Percentiles rank a stretch among this genome's conserved stretches.
phyloP scores from a whole-genome alignment of 2,329 filamentous ascomycete genomes.

The Trichoderma semiorbis region DNA sequence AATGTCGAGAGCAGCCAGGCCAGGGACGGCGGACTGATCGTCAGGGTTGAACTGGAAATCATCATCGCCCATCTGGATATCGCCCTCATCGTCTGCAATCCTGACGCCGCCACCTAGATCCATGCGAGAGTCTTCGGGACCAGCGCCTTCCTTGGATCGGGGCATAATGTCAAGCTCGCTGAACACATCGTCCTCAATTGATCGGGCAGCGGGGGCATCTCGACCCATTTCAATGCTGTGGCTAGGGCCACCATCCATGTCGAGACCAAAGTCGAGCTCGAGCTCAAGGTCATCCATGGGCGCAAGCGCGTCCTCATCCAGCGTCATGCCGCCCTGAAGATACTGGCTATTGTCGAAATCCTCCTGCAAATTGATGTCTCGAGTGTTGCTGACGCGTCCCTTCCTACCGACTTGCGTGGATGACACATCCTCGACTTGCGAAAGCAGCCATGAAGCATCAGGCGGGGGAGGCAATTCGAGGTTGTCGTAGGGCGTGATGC shows the following conservation, averaged over 20 bases:
- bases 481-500: constrained; percentile 86
- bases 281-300: constrained; percentile 66
- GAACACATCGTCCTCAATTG: constrained; percentile 67
- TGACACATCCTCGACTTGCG: constrained; percentile 64
- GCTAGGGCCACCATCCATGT: constrained; percentile 63
- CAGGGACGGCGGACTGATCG: constrained; percentile 56
- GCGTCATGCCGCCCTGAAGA: constrained; percentile 61
- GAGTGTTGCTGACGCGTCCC: constrained; percentile 55
- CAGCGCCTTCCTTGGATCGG: constrained; percentile 53
- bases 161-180: constrained; percentile 59
- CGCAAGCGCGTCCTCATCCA: constrained; percentile 56
- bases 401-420: constrained; percentile 53
- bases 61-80: constrained; percentile 57
- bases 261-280: constrained; percentile 71
- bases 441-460: constrained; percentile 79
- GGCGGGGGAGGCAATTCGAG: constrained; percentile 75
- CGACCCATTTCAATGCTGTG: constrained; percentile 75
- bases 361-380: constrained; percentile 66
- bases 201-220: constrained; percentile 68
- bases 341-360: constrained; percentile 76
- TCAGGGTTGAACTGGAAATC: constrained; percentile 64
- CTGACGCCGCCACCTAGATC: constrained; percentile 54
- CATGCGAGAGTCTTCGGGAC: constrained; percentile 55
- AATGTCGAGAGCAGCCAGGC: constrained; percentile 45
- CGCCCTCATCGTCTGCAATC: constrained; percentile 62